These are phyloP conservation scores for Monosporascus ibericus DNA, from an alignment of 2,329 filamentous ascomycete genomes.

Conservation along the genomic window DNA sequence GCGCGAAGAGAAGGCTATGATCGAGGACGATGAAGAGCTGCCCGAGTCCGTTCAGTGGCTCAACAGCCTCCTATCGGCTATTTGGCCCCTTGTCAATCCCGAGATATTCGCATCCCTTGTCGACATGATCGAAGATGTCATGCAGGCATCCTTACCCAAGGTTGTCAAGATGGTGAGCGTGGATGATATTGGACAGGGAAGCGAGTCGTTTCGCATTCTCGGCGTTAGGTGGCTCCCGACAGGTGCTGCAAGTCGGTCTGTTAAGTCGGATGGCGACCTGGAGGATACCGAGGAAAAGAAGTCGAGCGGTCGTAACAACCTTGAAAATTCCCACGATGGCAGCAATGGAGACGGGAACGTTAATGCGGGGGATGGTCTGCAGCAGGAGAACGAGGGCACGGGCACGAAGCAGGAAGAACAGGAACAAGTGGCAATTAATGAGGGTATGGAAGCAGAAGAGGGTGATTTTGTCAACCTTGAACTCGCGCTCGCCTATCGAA, in stretches of 20 bases:
- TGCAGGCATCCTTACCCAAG: slow-evolving; percentile 68
- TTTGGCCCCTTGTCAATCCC: slow-evolving; percentile 72
- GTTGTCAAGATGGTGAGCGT: slow-evolving; percentile 69
- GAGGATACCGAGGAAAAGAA: slow-evolving; percentile 32
- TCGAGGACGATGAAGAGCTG: slow-evolving; percentile 37
- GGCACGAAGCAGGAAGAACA: slow-evolving; percentile 29
- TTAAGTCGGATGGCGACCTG: slow-evolving; percentile 53
- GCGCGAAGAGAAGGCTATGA: slow-evolving; percentile 40
- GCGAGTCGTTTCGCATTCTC: slow-evolving; percentile 62
- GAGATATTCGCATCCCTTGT: slow-evolving; percentile 64
- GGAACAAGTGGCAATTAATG: slow-evolving; percentile 32
- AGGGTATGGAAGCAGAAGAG: slow-evolving; percentile 70
- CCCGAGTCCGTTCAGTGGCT: slow-evolving; percentile 67
- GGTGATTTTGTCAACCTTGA: slow-evolving; percentile 75
- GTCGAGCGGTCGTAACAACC: slow-evolving; percentile 44
- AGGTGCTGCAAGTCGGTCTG: slow-evolving; percentile 58
- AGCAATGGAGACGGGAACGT: slow-evolving; percentile 22
- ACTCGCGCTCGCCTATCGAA: slow-evolving; percentile 66
- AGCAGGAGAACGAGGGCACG: slow-evolving; percentile 21
- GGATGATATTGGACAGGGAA: slow-evolving; percentile 71
- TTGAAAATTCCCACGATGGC: slow-evolving; percentile 23
- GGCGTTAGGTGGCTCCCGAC: slow-evolving; percentile 68
- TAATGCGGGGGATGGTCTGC: slow-evolving; percentile 25
- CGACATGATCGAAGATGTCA: slow-evolving; percentile 71
- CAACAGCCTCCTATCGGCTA: slow-evolving; percentile 59